phyloP scores from a whole-genome alignment of 495 filamentous ascomycete species.

The Poronia punctata region DNA sequence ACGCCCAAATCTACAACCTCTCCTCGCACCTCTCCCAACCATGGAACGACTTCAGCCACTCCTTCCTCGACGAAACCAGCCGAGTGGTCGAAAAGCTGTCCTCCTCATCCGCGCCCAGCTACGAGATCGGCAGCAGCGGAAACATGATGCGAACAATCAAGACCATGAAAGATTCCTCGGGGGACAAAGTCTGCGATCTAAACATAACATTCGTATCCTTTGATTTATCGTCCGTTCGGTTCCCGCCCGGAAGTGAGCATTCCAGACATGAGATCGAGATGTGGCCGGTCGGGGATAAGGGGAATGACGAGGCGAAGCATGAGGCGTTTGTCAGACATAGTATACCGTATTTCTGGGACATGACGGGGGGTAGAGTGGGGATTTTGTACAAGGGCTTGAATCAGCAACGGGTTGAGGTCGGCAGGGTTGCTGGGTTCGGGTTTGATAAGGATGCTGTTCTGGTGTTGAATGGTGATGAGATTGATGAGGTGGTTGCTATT shows the following conservation, averaged over 20 bases:
- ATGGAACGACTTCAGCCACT: slow-evolving; percentile 21
- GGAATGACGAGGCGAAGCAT: slow-evolving; percentile 15
- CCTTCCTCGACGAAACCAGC: slow-evolving; percentile 19
- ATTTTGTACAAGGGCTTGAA: slow-evolving; percentile 27
- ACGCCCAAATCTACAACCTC: slow-evolving; percentile 18
- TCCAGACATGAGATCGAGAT: slow-evolving; percentile 21
- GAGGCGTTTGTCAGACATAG: slow-evolving; percentile 23
- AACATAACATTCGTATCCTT: slow-evolving; percentile 27
- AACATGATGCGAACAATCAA: slow-evolving; percentile 30
- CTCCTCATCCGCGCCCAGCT: no score
- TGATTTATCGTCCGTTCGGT: slow-evolving; percentile 17
- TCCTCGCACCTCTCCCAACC: slow-evolving; percentile 7
- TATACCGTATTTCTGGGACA: slow-evolving; percentile 28
- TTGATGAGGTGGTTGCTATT: slow-evolving; percentile 20
- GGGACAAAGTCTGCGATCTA: slow-evolving; percentile 19
- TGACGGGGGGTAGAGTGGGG: slow-evolving; percentile 20
- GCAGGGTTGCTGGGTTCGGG: slow-evolving; percentile 18
- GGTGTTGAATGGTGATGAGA: slow-evolving; percentile 18
- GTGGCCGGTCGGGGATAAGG: slow-evolving; percentile 17
- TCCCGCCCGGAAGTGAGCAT: slow-evolving; percentile 18
- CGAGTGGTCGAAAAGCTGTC: slow-evolving; percentile 8
- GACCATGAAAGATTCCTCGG: slow-evolving; percentile 14
- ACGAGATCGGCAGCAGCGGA: slow-evolving; percentile 21
- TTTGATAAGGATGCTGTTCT: slow-evolving; percentile 23
- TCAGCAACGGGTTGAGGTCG: slow-evolving; percentile 25